Percentiles rank a stretch among this genome's conserved stretches.
Conservation (phyloP, 306 rosid genomes). For the Inga laurina region DNA sequence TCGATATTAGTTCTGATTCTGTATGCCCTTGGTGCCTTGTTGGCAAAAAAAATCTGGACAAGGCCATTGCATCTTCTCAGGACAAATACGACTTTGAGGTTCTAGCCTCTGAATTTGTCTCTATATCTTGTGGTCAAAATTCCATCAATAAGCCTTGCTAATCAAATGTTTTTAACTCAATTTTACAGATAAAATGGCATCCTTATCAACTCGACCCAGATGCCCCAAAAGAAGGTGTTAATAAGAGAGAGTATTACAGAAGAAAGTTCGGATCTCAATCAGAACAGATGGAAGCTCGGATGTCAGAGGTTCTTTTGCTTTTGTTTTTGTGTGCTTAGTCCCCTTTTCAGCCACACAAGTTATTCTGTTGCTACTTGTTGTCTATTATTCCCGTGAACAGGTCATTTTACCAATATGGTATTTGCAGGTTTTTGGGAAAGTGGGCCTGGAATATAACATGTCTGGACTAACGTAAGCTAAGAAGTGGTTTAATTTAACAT, state of each 20-base stretch:
- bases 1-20: slow-evolving; percentile 78
- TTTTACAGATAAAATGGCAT: slow-evolving; percentile 76
- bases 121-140: background rate
- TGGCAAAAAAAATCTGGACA: slow-evolving; percentile 83
- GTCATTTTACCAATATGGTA: slow-evolving; percentile 22
- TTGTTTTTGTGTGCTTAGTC: background rate
- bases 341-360: background rate
- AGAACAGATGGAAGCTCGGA: slow-evolving; percentile 64
- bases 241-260: slow-evolving; percentile 61
- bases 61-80: slow-evolving; percentile 66
- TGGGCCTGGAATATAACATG: slow-evolving; percentile 57
- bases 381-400: slow-evolving; percentile 18
- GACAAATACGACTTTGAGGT: slow-evolving; percentile 81
- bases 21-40: slow-evolving; percentile 95
- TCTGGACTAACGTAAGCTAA: slow-evolving; percentile 81
- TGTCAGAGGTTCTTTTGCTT: slow-evolving; percentile 62
- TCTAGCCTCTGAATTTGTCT: slow-evolving; percentile 1
- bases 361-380: slow-evolving; percentile 4
- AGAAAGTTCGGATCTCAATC: slow-evolving; percentile 66
- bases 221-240: slow-evolving; percentile 84
- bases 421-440: slow-evolving; percentile 62
- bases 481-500: slow-evolving; percentile 29
- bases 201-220: slow-evolving; percentile 78
- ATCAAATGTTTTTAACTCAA: slow-evolving; percentile 13
- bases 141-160: background rate